These are phyloP conservation scores for Venustampulla echinocandica DNA, from an alignment of 495 filamentous ascomycete species.

Conservation along the genomic window DNA sequence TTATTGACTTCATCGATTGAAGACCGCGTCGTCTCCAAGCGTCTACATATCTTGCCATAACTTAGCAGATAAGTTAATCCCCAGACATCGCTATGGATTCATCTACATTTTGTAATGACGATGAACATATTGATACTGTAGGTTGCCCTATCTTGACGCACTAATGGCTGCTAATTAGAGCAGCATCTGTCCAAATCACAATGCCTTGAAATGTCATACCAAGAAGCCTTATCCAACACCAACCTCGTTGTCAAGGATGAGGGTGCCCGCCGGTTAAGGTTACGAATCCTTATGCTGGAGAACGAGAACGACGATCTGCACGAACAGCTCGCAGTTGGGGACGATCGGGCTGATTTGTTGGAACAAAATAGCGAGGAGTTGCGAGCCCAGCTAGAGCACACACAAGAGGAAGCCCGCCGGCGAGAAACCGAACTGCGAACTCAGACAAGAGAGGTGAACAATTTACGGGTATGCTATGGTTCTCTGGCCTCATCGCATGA, in stretches of 20 bases:
- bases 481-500: not conserved
- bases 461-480: slow-evolving; percentile 49
- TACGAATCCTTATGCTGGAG: slow-evolving; percentile 58
- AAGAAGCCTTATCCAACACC: slow-evolving; percentile 45
- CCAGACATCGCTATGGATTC: slow-evolving; percentile 14
- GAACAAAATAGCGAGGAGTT: slow-evolving; percentile 45
- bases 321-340: slow-evolving; percentile 47
- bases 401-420: slow-evolving; percentile 44
- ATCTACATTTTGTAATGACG: slow-evolving; percentile 18
- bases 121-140: slow-evolving; percentile 18
- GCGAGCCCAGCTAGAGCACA: slow-evolving; percentile 46
- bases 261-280: slow-evolving; percentile 50
- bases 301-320: slow-evolving; percentile 63
- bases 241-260: slow-evolving; percentile 60
- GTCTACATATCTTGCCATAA: not conserved
- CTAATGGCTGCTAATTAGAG: not conserved
- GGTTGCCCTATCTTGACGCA: not conserved
- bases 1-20: slow-evolving; percentile 23
- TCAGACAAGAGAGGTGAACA: slow-evolving; percentile 55
- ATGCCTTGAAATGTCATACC: slow-evolving; percentile 57
- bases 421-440: slow-evolving; percentile 47
- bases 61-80: not conserved
- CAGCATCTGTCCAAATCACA: slow-evolving; percentile 17
- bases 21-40: not conserved
- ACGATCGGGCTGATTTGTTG: slow-evolving; percentile 40